Percentiles rank a stretch among this genome's conserved stretches.
phyloP scores from a whole-genome alignment of 73 alveolate species.

The Effrenium voratum region DNA sequence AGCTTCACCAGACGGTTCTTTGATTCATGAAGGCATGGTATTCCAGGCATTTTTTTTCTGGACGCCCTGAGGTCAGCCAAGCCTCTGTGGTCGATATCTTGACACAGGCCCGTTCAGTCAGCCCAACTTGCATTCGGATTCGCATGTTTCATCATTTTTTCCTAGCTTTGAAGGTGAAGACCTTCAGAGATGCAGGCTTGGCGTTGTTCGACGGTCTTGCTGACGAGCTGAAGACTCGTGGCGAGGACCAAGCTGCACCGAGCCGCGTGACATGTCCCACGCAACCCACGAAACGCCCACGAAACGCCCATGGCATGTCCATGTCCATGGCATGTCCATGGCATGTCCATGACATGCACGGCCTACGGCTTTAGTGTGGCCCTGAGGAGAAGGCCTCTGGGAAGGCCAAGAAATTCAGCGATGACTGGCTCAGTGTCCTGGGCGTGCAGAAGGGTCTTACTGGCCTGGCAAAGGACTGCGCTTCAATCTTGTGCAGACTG shows the following conservation, averaged over 20 bases:
- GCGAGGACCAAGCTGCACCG: neutral
- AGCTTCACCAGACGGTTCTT: no score
- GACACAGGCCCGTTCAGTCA: neutral
- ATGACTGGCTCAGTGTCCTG: constrained; percentile 64
- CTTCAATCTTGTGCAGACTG: neutral
- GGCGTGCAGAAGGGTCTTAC: constrained; percentile 90
- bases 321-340: neutral
- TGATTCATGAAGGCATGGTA: no score
- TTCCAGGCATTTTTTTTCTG: no score
- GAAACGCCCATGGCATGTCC: neutral
- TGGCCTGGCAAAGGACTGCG: constrained; percentile 72
- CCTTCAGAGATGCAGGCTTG: constrained; percentile 56
- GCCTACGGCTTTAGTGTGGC: neutral
- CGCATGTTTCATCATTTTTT: neutral
- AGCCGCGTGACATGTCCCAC: no score
- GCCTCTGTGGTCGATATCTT: constrained; percentile 33
- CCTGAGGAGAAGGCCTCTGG: constrained; percentile 35
- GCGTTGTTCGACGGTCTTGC: constrained; percentile 62
- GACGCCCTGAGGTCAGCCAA: neutral
- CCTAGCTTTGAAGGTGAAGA: constrained; percentile 4
- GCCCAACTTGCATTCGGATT: no score
- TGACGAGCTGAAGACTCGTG: constrained; percentile 41
- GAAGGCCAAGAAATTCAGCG: constrained; percentile 50
- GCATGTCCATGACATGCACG: neutral
- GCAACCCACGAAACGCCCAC: no score